Evolutionary conservation across 768 basidiomycete species (phyloP).

Genomic region (Boletus pseudo-olivaceus): DNA sequence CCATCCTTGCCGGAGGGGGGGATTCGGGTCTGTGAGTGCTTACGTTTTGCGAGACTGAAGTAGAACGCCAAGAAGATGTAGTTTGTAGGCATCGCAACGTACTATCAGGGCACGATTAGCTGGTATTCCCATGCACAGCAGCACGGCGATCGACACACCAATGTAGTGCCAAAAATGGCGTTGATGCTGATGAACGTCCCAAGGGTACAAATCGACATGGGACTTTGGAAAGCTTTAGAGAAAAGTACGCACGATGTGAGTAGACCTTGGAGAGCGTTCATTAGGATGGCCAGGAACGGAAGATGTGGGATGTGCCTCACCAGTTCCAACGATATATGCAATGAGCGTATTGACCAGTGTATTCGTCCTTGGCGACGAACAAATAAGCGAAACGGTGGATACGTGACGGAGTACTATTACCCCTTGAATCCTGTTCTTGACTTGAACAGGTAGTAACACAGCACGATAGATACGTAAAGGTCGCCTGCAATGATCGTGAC

Average conservation of each 20-base stretch:
- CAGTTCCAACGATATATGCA: slow-evolving; percentile 53
- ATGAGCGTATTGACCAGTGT: slow-evolving; percentile 46
- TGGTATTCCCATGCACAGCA: too few relatives aligned
- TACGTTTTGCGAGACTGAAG: slow-evolving; percentile 51
- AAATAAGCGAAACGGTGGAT: not conserved
- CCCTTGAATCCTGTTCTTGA: slow-evolving; percentile 51
- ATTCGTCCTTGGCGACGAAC: slow-evolving; percentile 41
- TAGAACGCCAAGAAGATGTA: slow-evolving; percentile 55
- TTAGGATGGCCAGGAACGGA: not conserved
- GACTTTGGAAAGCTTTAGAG: not conserved
- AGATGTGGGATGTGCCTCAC: slow-evolving; percentile 28
- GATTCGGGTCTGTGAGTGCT: slow-evolving; percentile 11
- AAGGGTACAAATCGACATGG: not conserved
- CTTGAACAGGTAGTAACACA: slow-evolving; percentile 46
- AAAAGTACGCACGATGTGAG: slow-evolving; percentile 34
- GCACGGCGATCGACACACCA: slow-evolving; percentile 20
- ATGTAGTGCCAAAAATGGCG: slow-evolving; percentile 42
- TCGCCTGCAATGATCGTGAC: slow-evolving; percentile 49
- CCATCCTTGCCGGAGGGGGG: not conserved
- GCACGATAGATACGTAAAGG: slow-evolving; percentile 44
- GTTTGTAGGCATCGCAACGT: slow-evolving; percentile 50
- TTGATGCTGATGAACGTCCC: slow-evolving; percentile 38
- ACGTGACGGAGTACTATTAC: slow-evolving; percentile 26
- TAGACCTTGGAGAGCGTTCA: slow-evolving; percentile 33
- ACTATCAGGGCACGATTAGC: slow-evolving; percentile 22